phyloP scores from a whole-genome alignment of 2,329 filamentous ascomycete genomes.

The Cordyceps cateniannulata region DNA sequence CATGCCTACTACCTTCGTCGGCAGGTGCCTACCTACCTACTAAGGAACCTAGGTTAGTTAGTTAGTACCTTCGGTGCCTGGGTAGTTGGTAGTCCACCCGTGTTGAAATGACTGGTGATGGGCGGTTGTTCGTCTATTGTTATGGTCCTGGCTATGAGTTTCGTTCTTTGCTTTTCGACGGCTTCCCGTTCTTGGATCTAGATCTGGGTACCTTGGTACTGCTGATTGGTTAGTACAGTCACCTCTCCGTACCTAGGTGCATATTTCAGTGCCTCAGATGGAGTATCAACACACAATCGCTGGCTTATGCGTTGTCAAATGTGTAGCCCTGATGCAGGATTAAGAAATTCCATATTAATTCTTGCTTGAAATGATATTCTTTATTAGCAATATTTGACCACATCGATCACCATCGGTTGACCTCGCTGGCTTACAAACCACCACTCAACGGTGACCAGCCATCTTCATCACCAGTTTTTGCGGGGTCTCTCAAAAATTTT shows the following conservation, averaged over 20 bases:
- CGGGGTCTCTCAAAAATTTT: slow-evolving; percentile 14
- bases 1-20: background rate
- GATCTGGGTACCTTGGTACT: background rate
- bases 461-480: slow-evolving; percentile 10
- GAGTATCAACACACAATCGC: background rate
- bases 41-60: background rate
- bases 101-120: slow-evolving; percentile 1
- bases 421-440: slow-evolving; percentile 2
- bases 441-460: background rate
- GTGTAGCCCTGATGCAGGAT: background rate
- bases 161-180: background rate
- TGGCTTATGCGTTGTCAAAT: too few relatives aligned
- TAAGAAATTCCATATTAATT: too few relatives aligned
- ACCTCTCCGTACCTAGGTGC: too few relatives aligned
- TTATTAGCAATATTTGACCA: background rate
- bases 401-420: background rate
- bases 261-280: background rate
- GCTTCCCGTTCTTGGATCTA: background rate
- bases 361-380: background rate
- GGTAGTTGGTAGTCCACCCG: too few relatives aligned
- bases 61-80: too few relatives aligned
- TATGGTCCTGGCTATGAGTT: background rate
- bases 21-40: too few relatives aligned
- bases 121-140: background rate
- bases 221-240: too few relatives aligned